These are phyloP conservation scores for Nannochloropsis salina DNA, from an alignment of 108 stramenopile species.

Conservation along the genomic window DNA sequence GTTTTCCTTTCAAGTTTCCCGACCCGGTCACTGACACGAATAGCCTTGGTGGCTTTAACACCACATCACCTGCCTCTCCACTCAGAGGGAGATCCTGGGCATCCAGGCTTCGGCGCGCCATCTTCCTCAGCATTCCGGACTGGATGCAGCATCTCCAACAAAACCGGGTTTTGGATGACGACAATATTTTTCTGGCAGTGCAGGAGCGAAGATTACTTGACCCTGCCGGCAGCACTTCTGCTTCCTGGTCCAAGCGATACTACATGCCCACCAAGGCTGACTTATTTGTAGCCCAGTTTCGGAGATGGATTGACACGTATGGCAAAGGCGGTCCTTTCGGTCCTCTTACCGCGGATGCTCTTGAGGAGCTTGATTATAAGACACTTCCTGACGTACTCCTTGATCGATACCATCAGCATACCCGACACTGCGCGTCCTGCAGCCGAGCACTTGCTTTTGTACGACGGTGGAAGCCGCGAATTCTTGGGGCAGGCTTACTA, in stretches of 20 bases:
- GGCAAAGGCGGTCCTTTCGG: background rate
- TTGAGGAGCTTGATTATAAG: conserved; percentile 6
- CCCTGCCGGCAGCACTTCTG: background rate
- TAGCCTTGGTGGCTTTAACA: background rate
- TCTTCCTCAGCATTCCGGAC: background rate
- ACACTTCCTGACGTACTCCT: background rate
- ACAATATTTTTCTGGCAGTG: background rate
- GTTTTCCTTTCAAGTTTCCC: background rate
- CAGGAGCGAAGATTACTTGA: background rate
- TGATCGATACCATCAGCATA: background rate
- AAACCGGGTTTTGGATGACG: background rate
- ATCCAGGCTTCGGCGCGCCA: background rate
- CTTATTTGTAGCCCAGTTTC: conserved; percentile 15
- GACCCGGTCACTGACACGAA: background rate
- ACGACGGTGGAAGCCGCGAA: background rate
- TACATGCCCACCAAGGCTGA: background rate
- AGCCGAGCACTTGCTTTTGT: background rate
- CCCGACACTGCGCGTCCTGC: background rate
- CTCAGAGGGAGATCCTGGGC: background rate
- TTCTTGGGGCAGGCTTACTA: background rate
- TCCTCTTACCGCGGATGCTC: background rate
- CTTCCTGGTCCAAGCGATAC: background rate
- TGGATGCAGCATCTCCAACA: conserved; percentile 13
- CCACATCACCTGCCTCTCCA: background rate
- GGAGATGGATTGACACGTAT: background rate